Percentiles rank a stretch among this genome's conserved stretches.
phyloP scores from a whole-genome alignment of 805 yeast genomes.

The Starmerella asiatica region DNA sequence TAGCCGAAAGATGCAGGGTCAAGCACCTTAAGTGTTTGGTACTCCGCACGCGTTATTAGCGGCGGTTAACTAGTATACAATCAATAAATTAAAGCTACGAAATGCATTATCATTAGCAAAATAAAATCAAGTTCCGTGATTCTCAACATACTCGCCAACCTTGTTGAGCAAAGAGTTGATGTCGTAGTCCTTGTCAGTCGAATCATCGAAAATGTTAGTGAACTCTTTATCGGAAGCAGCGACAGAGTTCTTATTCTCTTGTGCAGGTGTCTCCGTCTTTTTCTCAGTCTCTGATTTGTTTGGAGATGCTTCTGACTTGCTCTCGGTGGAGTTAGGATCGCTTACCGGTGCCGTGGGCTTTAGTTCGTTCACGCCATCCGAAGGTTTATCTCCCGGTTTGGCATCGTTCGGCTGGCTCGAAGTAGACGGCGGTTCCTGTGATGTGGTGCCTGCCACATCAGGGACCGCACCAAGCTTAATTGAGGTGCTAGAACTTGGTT shows the following conservation, averaged over 20 bases:
- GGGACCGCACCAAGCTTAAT: too few relatives aligned
- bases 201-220: background rate
- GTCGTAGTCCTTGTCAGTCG: constrained; percentile 13
- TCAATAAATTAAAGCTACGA: too few relatives aligned
- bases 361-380: background rate
- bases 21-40: too few relatives aligned
- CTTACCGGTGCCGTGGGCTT: too few relatives aligned
- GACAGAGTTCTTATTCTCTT: background rate
- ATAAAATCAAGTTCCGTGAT: constrained; percentile 3
- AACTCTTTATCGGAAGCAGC: background rate
- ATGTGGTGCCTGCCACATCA: too few relatives aligned
- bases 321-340: too few relatives aligned
- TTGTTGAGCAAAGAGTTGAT: constrained; percentile 12
- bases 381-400: background rate
- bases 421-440: background rate
- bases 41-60: too few relatives aligned
- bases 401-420: background rate
- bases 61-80: too few relatives aligned
- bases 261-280: background rate
- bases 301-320: too few relatives aligned
- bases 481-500: too few relatives aligned
- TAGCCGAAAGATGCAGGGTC: too few relatives aligned
- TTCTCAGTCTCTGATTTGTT: background rate
- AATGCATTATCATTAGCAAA: background rate
- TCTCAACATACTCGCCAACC: constrained; percentile 17